Evolutionary conservation across 108 stramenopile genomes (phyloP), one percentile per base, ranked within the genome.

Genomic region (Nitzschia putrida): DNA sequence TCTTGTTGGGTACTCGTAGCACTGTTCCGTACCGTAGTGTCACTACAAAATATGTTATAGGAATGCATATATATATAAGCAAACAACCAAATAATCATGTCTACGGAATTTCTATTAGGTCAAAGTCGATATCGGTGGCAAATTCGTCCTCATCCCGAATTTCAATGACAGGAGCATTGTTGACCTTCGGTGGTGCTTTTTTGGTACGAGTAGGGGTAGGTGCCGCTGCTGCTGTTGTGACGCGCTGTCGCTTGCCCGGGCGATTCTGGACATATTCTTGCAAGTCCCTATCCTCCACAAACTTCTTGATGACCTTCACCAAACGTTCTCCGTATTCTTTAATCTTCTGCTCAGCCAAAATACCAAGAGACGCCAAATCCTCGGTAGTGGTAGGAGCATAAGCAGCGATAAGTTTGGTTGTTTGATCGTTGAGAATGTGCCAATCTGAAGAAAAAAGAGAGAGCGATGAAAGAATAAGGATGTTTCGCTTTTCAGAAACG

Each of bases 301-400:
- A 91, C n/a, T 69, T 52, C 50, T 78, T 79, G 50, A 95, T 77
- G 34, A 75, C 74, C 47, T 77, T 84, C 5, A 95, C 72, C 14
- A 95, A 64, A 10, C 90, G 69, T 20, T 86, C 91, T 38, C 94
- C 94, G 50, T 95, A 95, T 49, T 90, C 84, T 25, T 88, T 86
- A 22, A 85, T 52, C 54, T 86, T 86, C 39, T 89, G 78, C 51
- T 92, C 85, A 13, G 87, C 87, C 21, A 95, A 68, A 8, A 72
- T 58, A 24, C 80, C 87, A 56, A 86, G 73, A 20, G 80, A 73
- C 34, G 68, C 68, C 16, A 95, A 80, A 43, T 95, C 94, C 13
- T 91, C 91, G 23, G 81, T 64, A 5, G 86, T 80, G 5, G 74
- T 87, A 9, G 94, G 94, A 12, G 78, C 82, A 66, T 81, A 69